phyloP scores from a whole-genome alignment of 169 alveolate species.

The Plasmodium knowlesi region DNA sequence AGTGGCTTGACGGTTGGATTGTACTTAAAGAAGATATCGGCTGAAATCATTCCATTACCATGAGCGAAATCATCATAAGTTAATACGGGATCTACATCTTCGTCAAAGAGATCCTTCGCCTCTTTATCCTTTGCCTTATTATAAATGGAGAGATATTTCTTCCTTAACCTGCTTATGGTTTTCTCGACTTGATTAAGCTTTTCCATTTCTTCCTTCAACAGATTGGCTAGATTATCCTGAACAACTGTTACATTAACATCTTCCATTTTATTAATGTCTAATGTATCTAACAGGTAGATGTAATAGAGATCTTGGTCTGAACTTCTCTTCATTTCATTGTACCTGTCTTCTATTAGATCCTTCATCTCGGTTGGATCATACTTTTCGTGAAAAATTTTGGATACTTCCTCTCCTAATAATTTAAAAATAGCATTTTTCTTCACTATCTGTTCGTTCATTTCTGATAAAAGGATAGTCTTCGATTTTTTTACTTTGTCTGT shows the following conservation, averaged over 20 bases:
- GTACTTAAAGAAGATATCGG: constrained; percentile 40
- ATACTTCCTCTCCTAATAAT: not conserved
- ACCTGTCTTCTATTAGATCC: constrained; percentile 35
- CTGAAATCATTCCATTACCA: constrained; percentile 23
- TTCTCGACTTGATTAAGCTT: constrained; percentile 1
- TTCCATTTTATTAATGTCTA: not conserved
- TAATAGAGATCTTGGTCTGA: constrained; percentile 2
- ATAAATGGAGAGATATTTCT: not conserved
- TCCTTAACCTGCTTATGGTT: not conserved
- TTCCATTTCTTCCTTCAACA: not conserved
- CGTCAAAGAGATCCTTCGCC: not conserved
- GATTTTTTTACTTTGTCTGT: not conserved
- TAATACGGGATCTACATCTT: not conserved
- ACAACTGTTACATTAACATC: not conserved
- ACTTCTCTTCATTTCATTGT: constrained; percentile 24
- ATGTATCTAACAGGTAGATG: not conserved
- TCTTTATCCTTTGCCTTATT: constrained; percentile 1
- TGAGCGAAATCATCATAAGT: constrained; percentile 30
- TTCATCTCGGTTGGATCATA: constrained; percentile 12
- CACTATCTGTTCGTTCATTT: not conserved
- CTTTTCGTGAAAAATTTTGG: not conserved
- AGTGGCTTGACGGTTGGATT: not conserved
- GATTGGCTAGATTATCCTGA: not conserved
- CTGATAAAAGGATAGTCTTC: not conserved
- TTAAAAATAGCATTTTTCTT: constrained; percentile 4